Evolutionary conservation across 202 grass and related monocot species (phyloP).

Genomic region (Musa balbisiana): DNA sequence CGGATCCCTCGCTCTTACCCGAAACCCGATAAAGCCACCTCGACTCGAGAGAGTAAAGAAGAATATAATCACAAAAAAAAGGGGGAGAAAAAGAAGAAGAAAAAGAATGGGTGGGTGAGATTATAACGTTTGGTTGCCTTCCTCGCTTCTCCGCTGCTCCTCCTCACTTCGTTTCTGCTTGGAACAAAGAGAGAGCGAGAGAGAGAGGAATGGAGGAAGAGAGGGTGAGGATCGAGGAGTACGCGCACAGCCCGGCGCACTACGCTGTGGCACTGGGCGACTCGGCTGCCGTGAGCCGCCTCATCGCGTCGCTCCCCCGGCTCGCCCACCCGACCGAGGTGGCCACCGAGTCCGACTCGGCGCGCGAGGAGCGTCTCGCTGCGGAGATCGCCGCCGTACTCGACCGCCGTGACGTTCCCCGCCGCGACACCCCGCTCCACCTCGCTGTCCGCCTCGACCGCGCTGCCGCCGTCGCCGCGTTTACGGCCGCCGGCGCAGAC

Average conservation of each 20-base stretch:
- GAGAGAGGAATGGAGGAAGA: conserved; percentile 16
- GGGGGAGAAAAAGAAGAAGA: conserved; percentile 10
- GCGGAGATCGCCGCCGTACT: conserved; percentile 42
- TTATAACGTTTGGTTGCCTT: conserved; percentile 11
- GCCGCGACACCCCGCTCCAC: conserved; percentile 72
- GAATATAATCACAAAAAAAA: neutral
- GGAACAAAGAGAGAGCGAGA: neutral
- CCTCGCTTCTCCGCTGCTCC: neutral
- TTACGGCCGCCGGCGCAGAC: conserved; percentile 59
- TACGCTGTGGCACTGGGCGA: conserved; percentile 55
- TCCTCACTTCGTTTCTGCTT: neutral
- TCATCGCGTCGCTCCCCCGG: conserved; percentile 49
- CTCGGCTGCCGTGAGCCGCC: conserved; percentile 30
- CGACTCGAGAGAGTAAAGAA: conserved; percentile 10
- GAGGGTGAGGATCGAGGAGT: conserved; percentile 34
- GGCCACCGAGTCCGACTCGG: conserved; percentile 48
- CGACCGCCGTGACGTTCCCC: conserved; percentile 74
- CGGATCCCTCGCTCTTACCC: neutral
- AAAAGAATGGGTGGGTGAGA: conserved; percentile 5
- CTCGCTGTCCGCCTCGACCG: conserved; percentile 68
- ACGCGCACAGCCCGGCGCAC: conserved; percentile 62
- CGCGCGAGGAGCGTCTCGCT: conserved; percentile 45
- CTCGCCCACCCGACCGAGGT: conserved; percentile 70
- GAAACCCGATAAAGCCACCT: neutral
- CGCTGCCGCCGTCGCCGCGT: conserved; percentile 24